These are phyloP conservation scores for Psilocybe mexicana DNA, from an alignment of 1,284 basidiomycete species.

Conservation along the genomic window DNA sequence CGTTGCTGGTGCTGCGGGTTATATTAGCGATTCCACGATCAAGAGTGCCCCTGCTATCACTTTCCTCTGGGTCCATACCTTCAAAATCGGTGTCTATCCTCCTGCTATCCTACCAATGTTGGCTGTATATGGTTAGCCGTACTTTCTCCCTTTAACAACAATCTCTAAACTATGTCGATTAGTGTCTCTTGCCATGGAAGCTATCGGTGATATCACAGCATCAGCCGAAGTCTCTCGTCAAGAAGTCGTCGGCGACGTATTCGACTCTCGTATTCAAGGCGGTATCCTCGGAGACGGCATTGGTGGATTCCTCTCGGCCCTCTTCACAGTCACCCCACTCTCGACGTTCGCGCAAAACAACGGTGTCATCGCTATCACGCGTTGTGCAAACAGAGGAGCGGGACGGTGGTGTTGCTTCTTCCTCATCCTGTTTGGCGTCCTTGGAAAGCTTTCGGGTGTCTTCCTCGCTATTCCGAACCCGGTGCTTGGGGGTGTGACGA, in stretches of 20 bases:
- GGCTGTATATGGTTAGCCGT: slow-evolving; percentile 67
- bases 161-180: not conserved
- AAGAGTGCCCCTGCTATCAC: slow-evolving; percentile 72
- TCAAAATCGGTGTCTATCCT: slow-evolving; percentile 78
- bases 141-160: not conserved
- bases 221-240: slow-evolving; percentile 80
- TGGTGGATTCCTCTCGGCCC: slow-evolving; percentile 71
- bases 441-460: slow-evolving; percentile 80
- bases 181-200: slow-evolving; percentile 80
- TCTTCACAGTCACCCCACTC: slow-evolving; percentile 80
- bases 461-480: slow-evolving; percentile 82
- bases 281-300: slow-evolving; percentile 79
- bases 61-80: slow-evolving; percentile 81
- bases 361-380: slow-evolving; percentile 77
- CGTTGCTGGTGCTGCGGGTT: slow-evolving; percentile 74
- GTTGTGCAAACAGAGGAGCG: slow-evolving; percentile 73
- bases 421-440: slow-evolving; percentile 71
- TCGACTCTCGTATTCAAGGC: slow-evolving; percentile 83
- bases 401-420: slow-evolving; percentile 75
- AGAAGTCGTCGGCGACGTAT: slow-evolving; percentile 66
- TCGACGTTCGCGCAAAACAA: slow-evolving; percentile 87
- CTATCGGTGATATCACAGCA: slow-evolving; percentile 86
- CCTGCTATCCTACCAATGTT: slow-evolving; percentile 84
- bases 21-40: slow-evolving; percentile 67
- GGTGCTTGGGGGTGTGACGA: slow-evolving; percentile 83